Percentiles rank a stretch among this genome's conserved stretches.
phyloP scores from a whole-genome alignment of 2,329 filamentous ascomycete species.

The Pyrenophora graminea region DNA sequence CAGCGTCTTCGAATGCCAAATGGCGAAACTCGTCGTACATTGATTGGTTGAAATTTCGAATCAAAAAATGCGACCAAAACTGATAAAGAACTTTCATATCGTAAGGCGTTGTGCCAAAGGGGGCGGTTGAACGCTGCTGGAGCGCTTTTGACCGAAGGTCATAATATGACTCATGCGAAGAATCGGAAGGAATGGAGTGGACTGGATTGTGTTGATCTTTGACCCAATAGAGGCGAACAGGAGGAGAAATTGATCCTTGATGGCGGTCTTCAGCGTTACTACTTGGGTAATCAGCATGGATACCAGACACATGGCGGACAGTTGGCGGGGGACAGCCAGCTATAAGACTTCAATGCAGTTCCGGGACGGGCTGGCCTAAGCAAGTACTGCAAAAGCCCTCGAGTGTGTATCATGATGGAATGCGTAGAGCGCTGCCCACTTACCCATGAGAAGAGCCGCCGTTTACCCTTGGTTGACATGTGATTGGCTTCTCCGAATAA shows the following conservation, averaged over 20 bases:
- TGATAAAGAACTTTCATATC: slow-evolving; percentile 71
- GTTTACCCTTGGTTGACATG: slow-evolving; percentile 43
- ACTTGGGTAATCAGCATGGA: slow-evolving; percentile 21
- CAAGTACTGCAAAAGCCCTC: not conserved
- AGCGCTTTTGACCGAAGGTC: slow-evolving; percentile 56
- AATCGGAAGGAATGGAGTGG: slow-evolving; percentile 49
- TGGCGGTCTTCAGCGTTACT: slow-evolving; percentile 28
- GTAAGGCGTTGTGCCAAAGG: slow-evolving; percentile 53
- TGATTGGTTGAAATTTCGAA: slow-evolving; percentile 71
- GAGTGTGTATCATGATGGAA: not conserved
- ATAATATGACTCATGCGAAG: slow-evolving; percentile 55
- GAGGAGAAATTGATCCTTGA: slow-evolving; percentile 22
- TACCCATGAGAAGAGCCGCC: slow-evolving; percentile 42
- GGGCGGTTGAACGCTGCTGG: slow-evolving; percentile 52
- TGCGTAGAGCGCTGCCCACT: slow-evolving; percentile 4
- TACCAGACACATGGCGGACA: not conserved
- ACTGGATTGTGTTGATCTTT: slow-evolving; percentile 54
- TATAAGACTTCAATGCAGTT: not conserved
- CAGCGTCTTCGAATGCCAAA: slow-evolving; percentile 67
- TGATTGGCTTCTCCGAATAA: slow-evolving; percentile 51
- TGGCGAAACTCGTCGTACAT: slow-evolving; percentile 78
- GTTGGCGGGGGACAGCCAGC: not conserved
- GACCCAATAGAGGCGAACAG: slow-evolving; percentile 53
- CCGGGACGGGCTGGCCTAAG: not conserved
- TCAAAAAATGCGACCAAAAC: slow-evolving; percentile 75